Evolutionary conservation across 2,329 filamentous ascomycete species (phyloP).

Genomic region (Phyllosticta citribraziliensis): DNA sequence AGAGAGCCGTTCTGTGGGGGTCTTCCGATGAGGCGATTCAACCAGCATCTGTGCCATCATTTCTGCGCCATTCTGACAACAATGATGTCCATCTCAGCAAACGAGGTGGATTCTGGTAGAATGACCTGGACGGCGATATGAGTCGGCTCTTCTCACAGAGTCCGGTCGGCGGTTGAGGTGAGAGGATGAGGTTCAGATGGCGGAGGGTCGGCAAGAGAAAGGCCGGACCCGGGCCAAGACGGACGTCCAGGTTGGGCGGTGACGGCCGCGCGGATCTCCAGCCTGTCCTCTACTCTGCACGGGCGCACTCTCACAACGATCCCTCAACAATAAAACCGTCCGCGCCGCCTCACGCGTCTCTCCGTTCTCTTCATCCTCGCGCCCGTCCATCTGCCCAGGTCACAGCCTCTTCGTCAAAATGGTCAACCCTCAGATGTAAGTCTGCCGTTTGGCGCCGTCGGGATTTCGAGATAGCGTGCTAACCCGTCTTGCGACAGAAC

Average conservation of each 20-base stretch:
- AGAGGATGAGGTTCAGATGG: not conserved
- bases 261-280: not conserved
- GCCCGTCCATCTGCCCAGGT: not conserved
- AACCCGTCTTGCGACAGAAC: slow-evolving; percentile 45
- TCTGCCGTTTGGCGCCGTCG: not conserved
- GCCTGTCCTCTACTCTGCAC: not conserved
- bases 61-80: no score
- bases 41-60: no score
- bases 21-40: no score
- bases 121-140: no score
- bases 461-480: slow-evolving; percentile 16
- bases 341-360: not conserved
- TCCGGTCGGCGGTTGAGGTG: not conserved
- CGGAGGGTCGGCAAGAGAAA: not conserved
- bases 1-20: no score
- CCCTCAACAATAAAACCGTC: slow-evolving; percentile 6
- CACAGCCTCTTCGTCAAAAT: slow-evolving; percentile 3
- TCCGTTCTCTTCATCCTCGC: not conserved
- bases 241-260: not conserved
- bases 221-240: not conserved
- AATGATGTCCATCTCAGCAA: no score
- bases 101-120: no score
- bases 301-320: not conserved
- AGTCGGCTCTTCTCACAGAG: not conserved
- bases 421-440: slow-evolving; percentile 18